These are phyloP conservation scores for Vicia sativa DNA, from an alignment of 306 rosid species.

Conservation along the genomic window DNA sequence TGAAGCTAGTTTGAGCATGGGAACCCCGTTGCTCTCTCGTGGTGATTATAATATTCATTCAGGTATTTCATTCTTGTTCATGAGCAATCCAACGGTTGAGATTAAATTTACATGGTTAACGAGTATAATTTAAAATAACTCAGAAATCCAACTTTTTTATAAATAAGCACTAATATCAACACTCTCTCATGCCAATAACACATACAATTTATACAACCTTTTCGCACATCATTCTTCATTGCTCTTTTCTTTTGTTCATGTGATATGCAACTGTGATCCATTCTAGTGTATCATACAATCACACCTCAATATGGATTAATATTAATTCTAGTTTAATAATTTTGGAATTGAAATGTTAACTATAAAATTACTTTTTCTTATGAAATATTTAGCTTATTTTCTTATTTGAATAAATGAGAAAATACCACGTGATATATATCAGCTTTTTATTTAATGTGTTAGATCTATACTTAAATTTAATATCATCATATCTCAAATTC, in stretches of 20 bases:
- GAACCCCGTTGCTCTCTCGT: no score
- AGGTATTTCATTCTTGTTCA: no score
- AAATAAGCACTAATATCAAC: not conserved
- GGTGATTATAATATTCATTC: no score
- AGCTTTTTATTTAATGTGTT: not conserved
- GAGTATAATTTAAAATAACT: not conserved
- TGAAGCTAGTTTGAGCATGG: no score
- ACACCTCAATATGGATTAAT: not conserved
- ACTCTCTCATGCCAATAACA: not conserved
- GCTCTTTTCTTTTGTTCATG: slow-evolving; percentile 32
- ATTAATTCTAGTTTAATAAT: slow-evolving; percentile 24
- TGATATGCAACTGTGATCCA: slow-evolving; percentile 45
- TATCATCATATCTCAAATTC: no score
- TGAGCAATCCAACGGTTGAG: not conserved
- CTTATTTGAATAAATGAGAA: not conserved
- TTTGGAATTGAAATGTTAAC: not conserved
- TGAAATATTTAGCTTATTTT: not conserved
- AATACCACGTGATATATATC: not conserved
- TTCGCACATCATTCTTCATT: not conserved
- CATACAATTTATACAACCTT: not conserved
- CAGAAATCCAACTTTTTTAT: not conserved
- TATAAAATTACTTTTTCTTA: not conserved
- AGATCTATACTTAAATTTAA: not conserved
- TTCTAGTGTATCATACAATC: slow-evolving; percentile 37
- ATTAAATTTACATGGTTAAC: not conserved